A percentile compares a stretch with the other conserved stretches of the same genome.
These are phyloP conservation scores for Gyrodon lividus DNA, from an alignment of 768 basidiomycete species.

Conservation along the genomic window DNA sequence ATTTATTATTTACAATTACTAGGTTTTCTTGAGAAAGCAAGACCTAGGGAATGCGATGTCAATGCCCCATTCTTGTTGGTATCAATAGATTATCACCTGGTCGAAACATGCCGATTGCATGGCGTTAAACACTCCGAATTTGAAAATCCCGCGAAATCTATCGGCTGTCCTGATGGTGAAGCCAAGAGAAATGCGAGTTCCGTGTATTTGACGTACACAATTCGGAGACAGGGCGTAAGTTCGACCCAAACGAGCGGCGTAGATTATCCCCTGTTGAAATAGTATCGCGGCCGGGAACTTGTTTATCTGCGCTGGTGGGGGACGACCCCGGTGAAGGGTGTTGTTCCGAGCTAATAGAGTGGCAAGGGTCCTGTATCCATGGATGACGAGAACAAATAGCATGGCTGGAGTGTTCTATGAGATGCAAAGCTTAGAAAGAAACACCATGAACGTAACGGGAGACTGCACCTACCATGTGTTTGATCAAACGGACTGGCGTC, in stretches of 20 bases:
- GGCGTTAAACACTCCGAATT: slow-evolving; percentile 88
- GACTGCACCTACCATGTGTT: background rate
- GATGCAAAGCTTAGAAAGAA: background rate
- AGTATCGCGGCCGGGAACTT: background rate
- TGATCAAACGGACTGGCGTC: background rate
- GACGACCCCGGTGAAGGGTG: background rate
- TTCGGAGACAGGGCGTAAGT: slow-evolving; percentile 67
- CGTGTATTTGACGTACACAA: slow-evolving; percentile 49
- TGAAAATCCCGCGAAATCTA: slow-evolving; percentile 76
- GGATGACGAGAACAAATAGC: background rate
- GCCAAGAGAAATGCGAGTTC: background rate
- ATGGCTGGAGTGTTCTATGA: slow-evolving; percentile 6
- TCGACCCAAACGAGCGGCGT: slow-evolving; percentile 44
- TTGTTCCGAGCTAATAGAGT: background rate
- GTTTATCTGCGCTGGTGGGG: background rate
- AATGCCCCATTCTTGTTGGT: background rate
- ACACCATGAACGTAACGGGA: background rate
- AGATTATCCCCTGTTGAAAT: slow-evolving; percentile 17
- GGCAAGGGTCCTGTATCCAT: background rate
- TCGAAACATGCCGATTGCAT: slow-evolving; percentile 86
- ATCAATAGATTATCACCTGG: slow-evolving; percentile 41
- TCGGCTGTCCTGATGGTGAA: slow-evolving; percentile 56
- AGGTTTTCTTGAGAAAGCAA: slow-evolving; percentile 60
- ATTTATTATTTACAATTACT: slow-evolving; percentile 36
- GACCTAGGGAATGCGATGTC: slow-evolving; percentile 41